These are phyloP conservation scores for Metschnikowia reukaufii DNA, from an alignment of 805 yeast genomes.

Conservation along the genomic window DNA sequence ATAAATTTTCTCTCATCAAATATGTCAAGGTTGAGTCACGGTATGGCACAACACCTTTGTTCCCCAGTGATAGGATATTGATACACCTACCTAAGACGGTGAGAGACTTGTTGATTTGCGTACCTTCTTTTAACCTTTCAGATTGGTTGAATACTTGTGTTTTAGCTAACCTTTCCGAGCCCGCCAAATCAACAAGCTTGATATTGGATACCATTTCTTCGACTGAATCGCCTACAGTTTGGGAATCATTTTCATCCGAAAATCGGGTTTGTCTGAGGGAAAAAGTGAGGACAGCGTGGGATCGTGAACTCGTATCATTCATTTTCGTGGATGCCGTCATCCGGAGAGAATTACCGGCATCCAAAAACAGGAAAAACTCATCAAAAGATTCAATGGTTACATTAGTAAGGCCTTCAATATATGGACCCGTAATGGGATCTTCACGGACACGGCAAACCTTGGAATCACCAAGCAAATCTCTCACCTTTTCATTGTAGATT, in stretches of 20 bases:
- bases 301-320: slow-evolving; percentile 73
- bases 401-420: slow-evolving; percentile 66
- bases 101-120: slow-evolving; percentile 73
- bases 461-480: slow-evolving; percentile 51
- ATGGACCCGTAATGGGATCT: slow-evolving; percentile 64
- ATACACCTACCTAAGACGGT: slow-evolving; percentile 75
- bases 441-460: slow-evolving; percentile 58
- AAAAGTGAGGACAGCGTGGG: slow-evolving; percentile 77
- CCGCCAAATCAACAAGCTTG: slow-evolving; percentile 77
- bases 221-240: slow-evolving; percentile 37
- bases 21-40: slow-evolving; percentile 77
- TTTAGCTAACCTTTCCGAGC: slow-evolving; percentile 69
- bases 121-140: slow-evolving; percentile 68
- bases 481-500: slow-evolving; percentile 74
- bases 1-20: slow-evolving; percentile 69
- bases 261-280: slow-evolving; percentile 57
- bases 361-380: slow-evolving; percentile 49
- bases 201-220: slow-evolving; percentile 58
- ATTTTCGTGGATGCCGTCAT: slow-evolving; percentile 72
- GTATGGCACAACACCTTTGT: slow-evolving; percentile 53
- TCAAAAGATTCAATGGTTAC: slow-evolving; percentile 46
- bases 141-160: slow-evolving; percentile 58
- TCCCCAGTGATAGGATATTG: slow-evolving; percentile 46
- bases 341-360: slow-evolving; percentile 53
- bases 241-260: slow-evolving; percentile 20